phyloP scores from a whole-genome alignment of 2,329 filamentous ascomycete species.

The Penicillium sp. region DNA sequence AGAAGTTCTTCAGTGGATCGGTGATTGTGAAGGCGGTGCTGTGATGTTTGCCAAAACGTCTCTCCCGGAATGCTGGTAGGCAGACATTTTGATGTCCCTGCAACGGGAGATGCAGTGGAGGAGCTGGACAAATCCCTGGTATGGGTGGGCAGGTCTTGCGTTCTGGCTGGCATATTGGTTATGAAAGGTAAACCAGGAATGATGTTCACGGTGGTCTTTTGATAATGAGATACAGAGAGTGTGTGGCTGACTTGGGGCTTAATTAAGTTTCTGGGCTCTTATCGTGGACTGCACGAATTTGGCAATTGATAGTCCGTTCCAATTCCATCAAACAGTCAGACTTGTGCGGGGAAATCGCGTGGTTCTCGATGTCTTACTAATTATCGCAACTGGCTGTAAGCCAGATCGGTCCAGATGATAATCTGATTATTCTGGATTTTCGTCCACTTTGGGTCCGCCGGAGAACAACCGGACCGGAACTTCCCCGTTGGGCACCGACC shows the following conservation, averaged over 20 bases:
- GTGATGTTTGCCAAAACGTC: conserved; percentile 40
- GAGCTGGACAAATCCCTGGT: background rate
- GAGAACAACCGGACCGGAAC: background rate
- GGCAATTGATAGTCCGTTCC: too few relatives aligned
- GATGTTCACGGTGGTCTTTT: too few relatives aligned
- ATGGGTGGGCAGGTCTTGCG: conserved; percentile 1
- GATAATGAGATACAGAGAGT: too few relatives aligned
- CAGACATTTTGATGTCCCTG: conserved; percentile 5
- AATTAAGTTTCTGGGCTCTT: background rate
- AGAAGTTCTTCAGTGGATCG: conserved; percentile 39
- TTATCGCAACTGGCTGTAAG: background rate
- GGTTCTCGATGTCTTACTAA: too few relatives aligned
- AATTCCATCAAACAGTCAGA: too few relatives aligned
- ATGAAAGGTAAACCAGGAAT: background rate
- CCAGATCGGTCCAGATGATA: background rate
- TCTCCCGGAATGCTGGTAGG: conserved; percentile 8
- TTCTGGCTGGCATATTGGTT: conserved; percentile 1
- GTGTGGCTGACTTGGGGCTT: background rate
- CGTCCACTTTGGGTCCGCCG: too few relatives aligned
- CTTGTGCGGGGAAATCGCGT: too few relatives aligned
- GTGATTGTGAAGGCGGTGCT: conserved; percentile 36
- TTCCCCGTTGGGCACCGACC: background rate
- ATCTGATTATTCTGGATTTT: too few relatives aligned
- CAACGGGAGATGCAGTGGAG: background rate
- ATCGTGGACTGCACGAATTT: too few relatives aligned